Base-by-base conservation (phyloP, 2,329 filamentous ascomycete genomes). In the Scytalidium lignicola region DNA sequence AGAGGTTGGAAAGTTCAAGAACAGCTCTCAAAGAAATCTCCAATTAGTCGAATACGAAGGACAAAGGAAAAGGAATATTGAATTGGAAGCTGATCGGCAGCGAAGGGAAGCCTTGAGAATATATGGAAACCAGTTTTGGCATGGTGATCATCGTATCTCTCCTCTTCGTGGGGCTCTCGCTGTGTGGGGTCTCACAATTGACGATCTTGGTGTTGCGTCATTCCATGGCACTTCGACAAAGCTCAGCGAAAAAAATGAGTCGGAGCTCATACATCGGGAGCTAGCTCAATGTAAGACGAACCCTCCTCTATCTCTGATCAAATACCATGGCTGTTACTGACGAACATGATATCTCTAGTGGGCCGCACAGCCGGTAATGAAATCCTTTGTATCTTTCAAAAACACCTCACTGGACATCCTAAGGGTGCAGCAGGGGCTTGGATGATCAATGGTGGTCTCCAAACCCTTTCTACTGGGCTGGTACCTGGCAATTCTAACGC, bases 161-260 rank as follows among this genome's bases (percentile, higher is more conserved):
- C 92, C 92, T 63, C 81, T 97, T 29, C 89, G 91, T 67, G 92
- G 91, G 70, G 89, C 92, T 47, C 80, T 97, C 53, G 92, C 92
- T 43, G 96, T 90, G 15, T 97, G 92, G 92, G 91, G 91, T 65
- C 84, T 97, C 47, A 96, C 91, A 12, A 88, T 96, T 55, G 91
- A 97, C 63, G 92, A 97, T 61, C 81, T 97, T 26, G 85, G 77
- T 57, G 89, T 97, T 54, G 90, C 90, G n/a, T 96, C 91, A 8
- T 96, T 96, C 88, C 92, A 97, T 74, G 92, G 92, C 62, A 97
- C 92, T 23, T 96, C 91, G 1, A 97, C 92, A 54, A 90, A 92
- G 66, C 90, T 91, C 61, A 97, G 96, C 70, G 92, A 97, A 75
- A 96, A 96, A 83, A 97, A 97, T 72, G 92, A 97, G 70, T 96